Percentiles rank a stretch among this genome's conserved stretches.
These are phyloP conservation scores for Luffa acutangula DNA, from an alignment of 306 rosid species.

Conservation along the genomic window DNA sequence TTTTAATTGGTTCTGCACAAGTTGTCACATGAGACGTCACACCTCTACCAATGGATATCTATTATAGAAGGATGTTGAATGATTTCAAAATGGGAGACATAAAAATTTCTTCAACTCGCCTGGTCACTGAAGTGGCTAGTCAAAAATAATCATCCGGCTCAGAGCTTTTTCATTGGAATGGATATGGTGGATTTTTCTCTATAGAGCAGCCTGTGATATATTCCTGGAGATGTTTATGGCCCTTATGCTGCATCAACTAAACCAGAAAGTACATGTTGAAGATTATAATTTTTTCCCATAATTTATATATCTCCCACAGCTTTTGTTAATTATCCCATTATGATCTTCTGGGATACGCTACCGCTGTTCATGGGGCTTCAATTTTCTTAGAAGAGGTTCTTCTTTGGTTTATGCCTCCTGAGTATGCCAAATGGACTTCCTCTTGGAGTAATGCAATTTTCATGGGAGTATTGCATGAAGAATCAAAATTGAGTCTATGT, in stretches of 20 bases:
- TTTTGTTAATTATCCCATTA: neutral
- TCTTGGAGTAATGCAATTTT: constrained; percentile 22
- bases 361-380: constrained; percentile 27
- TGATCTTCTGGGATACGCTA: constrained; percentile 18
- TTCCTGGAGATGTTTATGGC: constrained; percentile 7
- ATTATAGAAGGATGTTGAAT: neutral
- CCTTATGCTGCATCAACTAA: constrained; percentile 7
- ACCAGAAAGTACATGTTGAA: constrained; percentile 1
- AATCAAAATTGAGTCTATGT: constrained; percentile 23
- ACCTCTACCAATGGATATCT: neutral
- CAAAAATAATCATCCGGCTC: neutral
- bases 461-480: constrained; percentile 28
- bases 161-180: neutral
- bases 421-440: constrained; percentile 25
- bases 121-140: neutral
- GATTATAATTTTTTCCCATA: constrained; percentile 1
- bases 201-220: constrained; percentile 4
- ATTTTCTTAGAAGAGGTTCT: constrained; percentile 14
- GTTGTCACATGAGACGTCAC: neutral
- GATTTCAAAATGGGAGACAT: neutral
- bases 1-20: neutral
- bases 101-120: neutral
- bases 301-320: neutral
- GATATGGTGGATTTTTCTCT: neutral
- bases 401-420: constrained; percentile 29